A percentile compares a stretch with the other conserved stretches of the same genome.
These are phyloP conservation scores for Lasiosphaeria ovina DNA, from an alignment of 495 filamentous ascomycete species.

Conservation along the genomic window DNA sequence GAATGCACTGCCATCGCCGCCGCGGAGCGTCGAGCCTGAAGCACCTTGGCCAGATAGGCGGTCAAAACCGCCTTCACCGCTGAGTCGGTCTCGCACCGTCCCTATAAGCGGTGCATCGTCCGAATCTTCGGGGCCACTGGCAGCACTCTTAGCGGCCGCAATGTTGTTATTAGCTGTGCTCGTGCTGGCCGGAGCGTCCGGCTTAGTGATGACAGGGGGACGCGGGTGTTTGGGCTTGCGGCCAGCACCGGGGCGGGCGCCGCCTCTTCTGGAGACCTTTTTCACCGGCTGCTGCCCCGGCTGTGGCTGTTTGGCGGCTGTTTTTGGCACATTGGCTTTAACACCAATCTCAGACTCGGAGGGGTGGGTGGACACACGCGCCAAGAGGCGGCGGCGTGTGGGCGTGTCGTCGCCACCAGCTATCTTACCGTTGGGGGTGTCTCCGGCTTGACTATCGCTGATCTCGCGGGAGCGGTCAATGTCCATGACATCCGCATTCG, in stretches of 20 bases:
- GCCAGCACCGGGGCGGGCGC: conserved; percentile 33
- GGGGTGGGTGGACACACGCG: not conserved
- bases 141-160: conserved; percentile 1
- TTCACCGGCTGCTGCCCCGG: conserved; percentile 12
- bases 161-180: conserved; percentile 5
- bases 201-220: conserved; percentile 1
- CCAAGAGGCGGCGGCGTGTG: conserved; percentile 12
- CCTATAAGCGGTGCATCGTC: conserved; percentile 20
- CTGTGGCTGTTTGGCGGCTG: not conserved
- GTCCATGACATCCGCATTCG: conserved; percentile 3
- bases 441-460: conserved; percentile 18
- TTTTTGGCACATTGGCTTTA: not conserved
- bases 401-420: conserved; percentile 9
- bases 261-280: conserved; percentile 31
- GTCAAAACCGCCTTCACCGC: not conserved
- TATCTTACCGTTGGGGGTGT: conserved; percentile 3
- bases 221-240: conserved; percentile 29
- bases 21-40: too few species aligned
- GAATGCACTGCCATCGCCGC: not conserved
- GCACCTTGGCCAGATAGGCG: too few species aligned
- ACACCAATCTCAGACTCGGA: not conserved
- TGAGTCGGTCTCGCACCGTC: not conserved
- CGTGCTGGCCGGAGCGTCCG: not conserved
- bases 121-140: conserved; percentile 13
- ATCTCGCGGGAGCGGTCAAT: conserved; percentile 17